Evolutionary conservation across 257 asterid genomes (phyloP), one percentile per base, ranked within the genome.

Genomic region (Nicotiana otophora): DNA sequence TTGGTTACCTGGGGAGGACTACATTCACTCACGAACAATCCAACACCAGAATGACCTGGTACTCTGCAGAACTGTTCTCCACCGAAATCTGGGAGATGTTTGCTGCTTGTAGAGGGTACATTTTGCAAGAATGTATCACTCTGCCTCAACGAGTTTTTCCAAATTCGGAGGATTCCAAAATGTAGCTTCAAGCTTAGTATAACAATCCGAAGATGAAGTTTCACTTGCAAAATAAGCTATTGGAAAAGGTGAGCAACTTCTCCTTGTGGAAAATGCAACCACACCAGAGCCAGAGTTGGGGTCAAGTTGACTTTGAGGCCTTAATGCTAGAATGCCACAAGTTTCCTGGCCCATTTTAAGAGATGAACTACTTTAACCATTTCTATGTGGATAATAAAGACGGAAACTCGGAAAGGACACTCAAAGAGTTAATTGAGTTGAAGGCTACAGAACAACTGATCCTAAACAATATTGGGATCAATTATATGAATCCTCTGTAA

Each of bases 131-230:
- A 57, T 57, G 26, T 57, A 57, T 7, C 63, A 2, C 3, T 19
- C 74, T 42, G 83, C 53, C 81, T 11, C 87, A 85, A 64, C 39
- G 87, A 65, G 85, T 51, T 82, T 86, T 85, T 80, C 80, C 86
- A 66, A 72, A 62, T 81, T 84, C 7, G 62, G 67, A 64, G 88
- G 83, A 77, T 81, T 86, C 84, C 54, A 69, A 2, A 87, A 81
- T 82, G 84, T 60, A 57, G 87, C 90, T 87, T 84, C 88, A 17
- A 86, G 54, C 53, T 55, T 28, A 42, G 54, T 4, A 57, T 54
- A 57, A 19, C 46, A 15, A 61, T 57, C 46, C 4, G 3, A 19
- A 4, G 68, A 77, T 31, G 68, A 77, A 55, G 46, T 19, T 30
- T 34, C 81, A 57, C 53, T 57, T 33, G 81, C 33, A 57, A 28